These are phyloP conservation scores for Pholiota molesta DNA, from an alignment of 768 basidiomycete genomes.

Conservation along the genomic window DNA sequence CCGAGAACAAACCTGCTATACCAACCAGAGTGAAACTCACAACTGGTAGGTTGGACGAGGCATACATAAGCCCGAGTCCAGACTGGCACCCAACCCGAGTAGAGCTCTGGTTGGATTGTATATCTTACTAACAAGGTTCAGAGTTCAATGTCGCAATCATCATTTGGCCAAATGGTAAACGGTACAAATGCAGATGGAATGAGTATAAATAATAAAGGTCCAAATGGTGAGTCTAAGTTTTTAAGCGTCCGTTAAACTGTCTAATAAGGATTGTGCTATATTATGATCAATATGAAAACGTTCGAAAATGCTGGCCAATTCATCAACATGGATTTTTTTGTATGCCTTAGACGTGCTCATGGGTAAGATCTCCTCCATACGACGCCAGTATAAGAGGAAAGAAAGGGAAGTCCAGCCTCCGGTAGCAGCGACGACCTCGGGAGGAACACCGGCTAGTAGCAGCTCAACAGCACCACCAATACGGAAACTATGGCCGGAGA, in stretches of 20 bases:
- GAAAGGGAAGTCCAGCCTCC: constrained; percentile 34
- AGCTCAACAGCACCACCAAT: constrained; percentile 34
- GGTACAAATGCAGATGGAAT: too few species aligned
- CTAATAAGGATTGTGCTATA: not conserved
- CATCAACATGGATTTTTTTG: constrained; percentile 9
- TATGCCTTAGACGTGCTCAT: constrained; percentile 20
- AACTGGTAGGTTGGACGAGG: constrained; percentile 16
- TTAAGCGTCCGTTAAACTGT: not conserved
- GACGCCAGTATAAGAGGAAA: constrained; percentile 33
- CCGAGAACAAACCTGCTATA: too few species aligned
- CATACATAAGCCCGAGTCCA: not conserved
- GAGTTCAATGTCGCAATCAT: too few species aligned
- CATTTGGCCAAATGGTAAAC: too few species aligned
- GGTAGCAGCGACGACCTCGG: constrained; percentile 29
- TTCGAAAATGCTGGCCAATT: constrained; percentile 16
- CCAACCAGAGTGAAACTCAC: constrained; percentile 12
- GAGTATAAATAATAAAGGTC: not conserved
- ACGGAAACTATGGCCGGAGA: constrained; percentile 30
- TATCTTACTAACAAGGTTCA: too few species aligned
- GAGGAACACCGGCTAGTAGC: constrained; percentile 24
- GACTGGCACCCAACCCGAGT: constrained; percentile 10
- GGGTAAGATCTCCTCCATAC: constrained; percentile 24
- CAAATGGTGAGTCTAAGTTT: too few species aligned
- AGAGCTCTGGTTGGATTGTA: constrained; percentile 4
- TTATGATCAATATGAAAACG: constrained; percentile 3